phyloP scores from a whole-genome alignment of 768 basidiomycete genomes.

The Collybiopsis luxurians region DNA sequence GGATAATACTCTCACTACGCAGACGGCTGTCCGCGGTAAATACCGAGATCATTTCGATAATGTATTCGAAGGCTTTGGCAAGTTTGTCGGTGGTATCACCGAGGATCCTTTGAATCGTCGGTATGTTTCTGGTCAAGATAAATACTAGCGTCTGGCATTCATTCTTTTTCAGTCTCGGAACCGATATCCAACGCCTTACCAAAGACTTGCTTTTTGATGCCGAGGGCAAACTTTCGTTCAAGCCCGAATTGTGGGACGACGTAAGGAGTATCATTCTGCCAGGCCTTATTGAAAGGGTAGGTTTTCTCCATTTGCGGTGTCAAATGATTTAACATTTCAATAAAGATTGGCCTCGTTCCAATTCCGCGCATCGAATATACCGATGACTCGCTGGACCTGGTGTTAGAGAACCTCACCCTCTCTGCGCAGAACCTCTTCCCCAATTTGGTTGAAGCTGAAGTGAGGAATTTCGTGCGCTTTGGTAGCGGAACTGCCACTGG shows the following conservation, averaged over 20 bases:
- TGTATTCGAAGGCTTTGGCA: slow-evolving; percentile 63
- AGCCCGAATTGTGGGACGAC: slow-evolving; percentile 86
- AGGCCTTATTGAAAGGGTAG: slow-evolving; percentile 67
- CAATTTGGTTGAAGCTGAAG: slow-evolving; percentile 68
- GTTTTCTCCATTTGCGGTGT: slow-evolving; percentile 12
- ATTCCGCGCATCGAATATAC: slow-evolving; percentile 95
- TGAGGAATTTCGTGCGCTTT: slow-evolving; percentile 82
- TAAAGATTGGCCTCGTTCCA: slow-evolving; percentile 73
- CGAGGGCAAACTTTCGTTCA: slow-evolving; percentile 86
- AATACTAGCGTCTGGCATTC: neutral
- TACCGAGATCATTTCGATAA: slow-evolving; percentile 75
- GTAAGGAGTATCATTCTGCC: slow-evolving; percentile 83
- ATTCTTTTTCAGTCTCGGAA: slow-evolving; percentile 53
- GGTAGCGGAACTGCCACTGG: slow-evolving; percentile 3
- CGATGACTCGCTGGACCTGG: slow-evolving; percentile 81
- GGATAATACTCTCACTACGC: slow-evolving; percentile 14
- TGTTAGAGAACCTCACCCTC: slow-evolving; percentile 90
- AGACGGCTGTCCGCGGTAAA: slow-evolving; percentile 29
- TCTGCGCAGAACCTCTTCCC: slow-evolving; percentile 90
- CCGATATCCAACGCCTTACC: slow-evolving; percentile 48
- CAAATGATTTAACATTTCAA: no score
- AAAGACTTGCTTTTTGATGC: slow-evolving; percentile 79
- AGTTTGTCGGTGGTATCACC: slow-evolving; percentile 84
- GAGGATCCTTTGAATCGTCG: slow-evolving; percentile 64
- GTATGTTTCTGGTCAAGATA: slow-evolving; percentile 22